phyloP scores from a whole-genome alignment of 768 basidiomycete species.

The Daedaleopsis sinensis region DNA sequence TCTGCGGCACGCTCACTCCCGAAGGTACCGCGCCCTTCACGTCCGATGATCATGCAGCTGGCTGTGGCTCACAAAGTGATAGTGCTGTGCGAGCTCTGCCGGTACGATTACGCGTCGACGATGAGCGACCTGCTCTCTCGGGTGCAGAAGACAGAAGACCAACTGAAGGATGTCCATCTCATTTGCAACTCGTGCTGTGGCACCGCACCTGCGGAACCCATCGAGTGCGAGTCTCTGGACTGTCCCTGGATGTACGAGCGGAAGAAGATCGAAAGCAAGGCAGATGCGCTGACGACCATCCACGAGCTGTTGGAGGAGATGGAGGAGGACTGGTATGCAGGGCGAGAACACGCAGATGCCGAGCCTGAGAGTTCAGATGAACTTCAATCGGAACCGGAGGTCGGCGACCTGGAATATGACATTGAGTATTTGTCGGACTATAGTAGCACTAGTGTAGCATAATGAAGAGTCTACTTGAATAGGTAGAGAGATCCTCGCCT shows the following conservation, averaged over 20 bases:
- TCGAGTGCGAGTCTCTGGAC: conserved; percentile 82
- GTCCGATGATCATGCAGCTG: not conserved
- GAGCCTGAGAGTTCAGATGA: no score
- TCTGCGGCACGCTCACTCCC: conserved; percentile 60
- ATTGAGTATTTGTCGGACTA: conserved; percentile 4
- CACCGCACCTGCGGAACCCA: conserved; percentile 55
- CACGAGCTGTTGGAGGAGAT: conserved; percentile 39
- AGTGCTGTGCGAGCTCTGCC: conserved; percentile 67
- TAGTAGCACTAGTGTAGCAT: conserved; percentile 7
- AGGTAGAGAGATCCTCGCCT: no score
- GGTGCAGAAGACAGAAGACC: conserved; percentile 55
- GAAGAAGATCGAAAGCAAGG: conserved; percentile 54
- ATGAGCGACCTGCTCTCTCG: conserved; percentile 59
- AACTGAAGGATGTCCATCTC: conserved; percentile 57
- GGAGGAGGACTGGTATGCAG: conserved; percentile 25
- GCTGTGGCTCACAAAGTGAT: not conserved
- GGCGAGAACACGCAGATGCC: conserved; percentile 8
- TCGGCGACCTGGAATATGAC: no score
- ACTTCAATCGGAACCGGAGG: no score
- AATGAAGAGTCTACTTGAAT: not conserved
- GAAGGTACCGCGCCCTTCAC: conserved; percentile 49
- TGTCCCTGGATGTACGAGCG: conserved; percentile 84
- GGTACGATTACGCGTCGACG: conserved; percentile 50
- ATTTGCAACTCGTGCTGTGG: conserved; percentile 76
- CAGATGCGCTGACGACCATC: conserved; percentile 34